Evolutionary conservation across 352 stramenopile genomes (phyloP).

Genomic region (Saprolegnia diclina): DNA sequence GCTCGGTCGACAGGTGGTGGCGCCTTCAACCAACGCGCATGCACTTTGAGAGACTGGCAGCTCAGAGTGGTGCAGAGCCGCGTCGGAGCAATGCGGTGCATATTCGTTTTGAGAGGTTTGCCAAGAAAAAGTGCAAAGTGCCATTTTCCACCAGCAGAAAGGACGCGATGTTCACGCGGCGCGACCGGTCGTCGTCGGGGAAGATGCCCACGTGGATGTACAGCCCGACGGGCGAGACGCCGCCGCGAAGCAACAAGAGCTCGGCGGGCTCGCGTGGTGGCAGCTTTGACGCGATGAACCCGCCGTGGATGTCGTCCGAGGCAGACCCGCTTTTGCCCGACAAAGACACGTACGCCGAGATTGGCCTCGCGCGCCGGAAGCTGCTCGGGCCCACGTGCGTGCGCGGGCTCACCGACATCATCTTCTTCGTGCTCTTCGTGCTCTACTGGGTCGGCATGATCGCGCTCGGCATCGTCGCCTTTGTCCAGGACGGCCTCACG

Average conservation of each 20-base stretch:
- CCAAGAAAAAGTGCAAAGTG: neutral
- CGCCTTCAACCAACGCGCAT: neutral
- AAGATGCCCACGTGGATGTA: slow-evolving; percentile 26
- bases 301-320: slow-evolving; percentile 9
- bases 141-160: neutral
- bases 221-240: slow-evolving; percentile 23
- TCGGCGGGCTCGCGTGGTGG: neutral
- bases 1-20: too few relatives aligned
- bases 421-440: slow-evolving; percentile 47
- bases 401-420: slow-evolving; percentile 51
- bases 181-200: slow-evolving; percentile 17
- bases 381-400: slow-evolving; percentile 42
- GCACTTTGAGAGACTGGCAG: neutral
- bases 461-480: slow-evolving; percentile 53
- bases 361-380: slow-evolving; percentile 32
- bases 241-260: slow-evolving; percentile 8
- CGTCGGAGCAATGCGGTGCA: neutral
- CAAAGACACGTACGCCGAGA: slow-evolving; percentile 25
- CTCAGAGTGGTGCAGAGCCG: neutral
- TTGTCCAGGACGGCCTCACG: slow-evolving; percentile 58
- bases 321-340: slow-evolving; percentile 23
- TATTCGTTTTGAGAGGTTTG: neutral
- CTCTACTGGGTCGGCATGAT: slow-evolving; percentile 78
- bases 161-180: slow-evolving; percentile 15
- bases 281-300: slow-evolving; percentile 24